Conservation (phyloP, 1,284 basidiomycete species). For the Butyriboletus regius region DNA sequence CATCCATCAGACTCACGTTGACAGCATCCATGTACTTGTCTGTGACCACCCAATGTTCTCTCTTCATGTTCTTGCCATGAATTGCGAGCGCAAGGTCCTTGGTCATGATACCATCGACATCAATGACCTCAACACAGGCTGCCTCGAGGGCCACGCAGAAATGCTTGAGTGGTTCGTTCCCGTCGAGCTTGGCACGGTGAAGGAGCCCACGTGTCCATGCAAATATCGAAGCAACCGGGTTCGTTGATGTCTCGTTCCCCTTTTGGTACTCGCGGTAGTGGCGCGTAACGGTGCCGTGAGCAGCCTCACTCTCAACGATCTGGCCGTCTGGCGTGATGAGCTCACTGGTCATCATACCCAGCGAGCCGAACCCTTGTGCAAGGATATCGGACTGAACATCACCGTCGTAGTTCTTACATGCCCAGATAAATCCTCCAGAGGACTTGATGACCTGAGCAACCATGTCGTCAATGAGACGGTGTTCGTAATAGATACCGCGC, state of each 20-base stretch:
- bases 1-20: constrained; percentile 45
- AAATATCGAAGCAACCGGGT: constrained; percentile 97
- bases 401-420: constrained; percentile 95
- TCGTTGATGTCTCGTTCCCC: constrained; percentile 91
- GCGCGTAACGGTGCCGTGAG: constrained; percentile 90
- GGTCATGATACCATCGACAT: constrained; percentile 86
- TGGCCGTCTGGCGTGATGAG: constrained; percentile 92
- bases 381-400: constrained; percentile 90
- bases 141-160: constrained; percentile 82
- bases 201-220: constrained; percentile 95
- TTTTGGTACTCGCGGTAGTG: constrained; percentile 98
- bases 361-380: constrained; percentile 86
- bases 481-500: constrained; percentile 90
- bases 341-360: constrained; percentile 98
- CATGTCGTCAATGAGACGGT: constrained; percentile 90
- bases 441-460: constrained; percentile 97
- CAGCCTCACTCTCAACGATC: constrained; percentile 87
- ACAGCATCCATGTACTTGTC: constrained; percentile 87
- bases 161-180: constrained; percentile 64
- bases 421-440: constrained; percentile 94
- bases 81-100: constrained; percentile 95
- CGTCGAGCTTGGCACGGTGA: constrained; percentile 89
- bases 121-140: constrained; percentile 87
- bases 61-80: constrained; percentile 83
- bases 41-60: constrained; percentile 90